phyloP scores from a whole-genome alignment of 345 rosid genomes.

The Citrus trifoliata region DNA sequence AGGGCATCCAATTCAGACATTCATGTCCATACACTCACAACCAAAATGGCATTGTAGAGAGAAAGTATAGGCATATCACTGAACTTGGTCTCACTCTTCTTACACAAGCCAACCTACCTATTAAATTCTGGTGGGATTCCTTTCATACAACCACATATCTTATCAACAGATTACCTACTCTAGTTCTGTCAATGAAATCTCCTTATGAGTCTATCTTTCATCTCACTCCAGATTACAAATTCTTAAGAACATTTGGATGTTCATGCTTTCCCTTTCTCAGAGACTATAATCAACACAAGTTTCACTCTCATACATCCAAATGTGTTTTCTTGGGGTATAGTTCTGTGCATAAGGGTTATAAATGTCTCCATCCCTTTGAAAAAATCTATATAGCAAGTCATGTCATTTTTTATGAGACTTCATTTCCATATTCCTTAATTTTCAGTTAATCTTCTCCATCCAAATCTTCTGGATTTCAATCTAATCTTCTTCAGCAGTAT shows the following conservation, averaged over 20 bases:
- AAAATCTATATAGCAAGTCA: too few relatives aligned
- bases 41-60: too few relatives aligned
- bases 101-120: neutral
- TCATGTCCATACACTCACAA: too few relatives aligned
- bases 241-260: neutral
- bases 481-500: fast-evolving
- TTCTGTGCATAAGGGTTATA: too few relatives aligned
- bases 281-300: neutral
- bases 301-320: neutral
- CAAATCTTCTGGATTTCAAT: too few relatives aligned
- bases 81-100: neutral
- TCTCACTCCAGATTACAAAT: neutral
- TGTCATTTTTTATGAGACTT: too few relatives aligned
- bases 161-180: neutral
- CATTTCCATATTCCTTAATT: too few relatives aligned
- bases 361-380: too few relatives aligned
- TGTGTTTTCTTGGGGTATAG: too few relatives aligned
- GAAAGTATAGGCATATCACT: neutral
- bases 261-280: neutral
- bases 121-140: neutral
- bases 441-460: too few relatives aligned
- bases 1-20: too few relatives aligned
- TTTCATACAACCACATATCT: neutral
- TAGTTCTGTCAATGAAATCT: fast-evolving
- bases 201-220: neutral